Evolutionary conservation across 371 early-diverging fungal genomes (phyloP), one percentile per base, ranked within the genome.

Genomic region (Apophysomyces trapeziformis): DNA sequence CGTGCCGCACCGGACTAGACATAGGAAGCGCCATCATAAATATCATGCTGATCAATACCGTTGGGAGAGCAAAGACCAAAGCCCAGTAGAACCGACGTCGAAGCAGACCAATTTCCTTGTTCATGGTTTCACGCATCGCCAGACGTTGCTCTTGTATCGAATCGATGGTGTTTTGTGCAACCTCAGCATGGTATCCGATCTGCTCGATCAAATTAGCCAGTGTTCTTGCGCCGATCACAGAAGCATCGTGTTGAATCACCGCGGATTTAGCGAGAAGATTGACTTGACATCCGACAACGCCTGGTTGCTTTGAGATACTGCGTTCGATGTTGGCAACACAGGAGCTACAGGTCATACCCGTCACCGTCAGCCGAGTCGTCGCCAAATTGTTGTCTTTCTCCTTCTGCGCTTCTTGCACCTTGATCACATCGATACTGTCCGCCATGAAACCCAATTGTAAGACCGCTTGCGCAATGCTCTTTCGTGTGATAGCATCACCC

Each of bases 261-360:
- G 89, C 90, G 18, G 83, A 82, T 62, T 86, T 84, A 9, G 91
- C 78, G 0, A 92, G 68, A 0, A 94, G 72, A 60, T 88, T 90
- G 56, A 94, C 91, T 57, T 84, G 80, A 18, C 85, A 87, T 13
- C 82, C 77, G 9, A 70, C 32, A 4, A 93, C 85, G 13, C 92
- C 94, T 8, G 68, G 58, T 38, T 82, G 77, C 8, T 80, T 77
- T 64, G 80, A 65, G 47, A 88, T 64, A 4, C 74, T 73, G 14
- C 79, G 69, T 71, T 93, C 87, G 70, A 94, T 89, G 18, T 91
- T 84, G 18, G 83, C 82, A 7, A 94, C 94, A 74, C 94, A 94
- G 14, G 92, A 90, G 21, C 87, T 80, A 74, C 94, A 93, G 0
- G 95, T 94, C 94, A 95, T 95, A 39, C 95, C 94, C 0, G 84